Base-by-base conservation (phyloP, 169 alveolate species). In the Plasmodium vinckei region DNA sequence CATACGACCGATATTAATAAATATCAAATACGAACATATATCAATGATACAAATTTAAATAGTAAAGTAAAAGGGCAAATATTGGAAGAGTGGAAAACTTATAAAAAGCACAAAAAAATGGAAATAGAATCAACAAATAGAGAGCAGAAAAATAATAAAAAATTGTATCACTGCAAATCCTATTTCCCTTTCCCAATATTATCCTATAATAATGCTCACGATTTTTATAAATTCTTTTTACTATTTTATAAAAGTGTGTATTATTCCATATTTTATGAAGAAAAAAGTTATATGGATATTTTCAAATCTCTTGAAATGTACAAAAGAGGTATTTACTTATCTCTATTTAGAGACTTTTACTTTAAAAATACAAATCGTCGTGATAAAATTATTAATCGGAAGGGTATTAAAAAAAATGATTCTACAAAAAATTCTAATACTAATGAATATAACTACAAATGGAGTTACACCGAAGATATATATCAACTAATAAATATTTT, bases 271-370 rank as follows among this genome's bases (percentile, higher is more conserved):
- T 77, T 77, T 51, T 69, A 77, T 23, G 46, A 64, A 33, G 25
- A 77, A 17, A 65, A 63, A 51, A 77, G 88, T 57, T 77, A 77
- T 69, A 77, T 77, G 56, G 88, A 77, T 27, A 10, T 77, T 9
- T 77, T 77, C 19, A 51, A 39, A 9, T 54, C 17, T n/a, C 33
- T 77, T n/a, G 88, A 77, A 46, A 42, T 49, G 12, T 77, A 57
- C 69, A 77, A 77, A 57, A 77, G 75, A 53, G 53, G 2, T 5
- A 77, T 77, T 27, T 77, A 77, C 33, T 17, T 44, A 1, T 68
- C 88, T 21, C 42, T 77, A n/a, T 77, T 77, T 51, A 53, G 67
- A 10, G 72, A 27, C 2, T 53, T 68, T 56, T 21, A 63, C 17
- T 63, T 63, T 56, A 77, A 68, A 56, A 33, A 33, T 5, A 0